A percentile compares a stretch with the other conserved stretches of the same genome.
Conservation (phyloP, 75 land plant species). For the Gnetum montanum region DNA sequence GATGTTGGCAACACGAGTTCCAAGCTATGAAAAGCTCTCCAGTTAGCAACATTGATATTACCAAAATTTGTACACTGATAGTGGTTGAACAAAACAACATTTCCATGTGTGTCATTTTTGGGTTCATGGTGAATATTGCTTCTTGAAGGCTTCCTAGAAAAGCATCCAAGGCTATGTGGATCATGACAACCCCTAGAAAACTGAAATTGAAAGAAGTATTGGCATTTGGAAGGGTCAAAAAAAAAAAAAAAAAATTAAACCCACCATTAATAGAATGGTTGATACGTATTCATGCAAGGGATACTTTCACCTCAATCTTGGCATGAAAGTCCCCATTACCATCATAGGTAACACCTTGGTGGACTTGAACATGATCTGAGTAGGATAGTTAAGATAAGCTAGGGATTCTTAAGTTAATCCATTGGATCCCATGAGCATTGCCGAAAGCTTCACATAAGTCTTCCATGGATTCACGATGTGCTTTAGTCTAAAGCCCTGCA, state of each 20-base stretch:
- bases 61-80: too few species aligned
- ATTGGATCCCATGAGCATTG: conserved; percentile 88
- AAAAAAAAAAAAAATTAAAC: conserved; percentile 80
- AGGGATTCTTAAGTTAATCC: conserved; percentile 96
- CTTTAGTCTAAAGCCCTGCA: conserved; percentile 78
- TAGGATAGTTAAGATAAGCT: conserved; percentile 91
- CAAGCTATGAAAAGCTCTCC: too few species aligned
- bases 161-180: conserved; percentile 81
- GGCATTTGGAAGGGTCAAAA: conserved; percentile 95
- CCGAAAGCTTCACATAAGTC: conserved; percentile 84
- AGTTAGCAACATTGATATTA: too few species aligned
- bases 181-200: conserved; percentile 79
- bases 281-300: conserved; percentile 92
- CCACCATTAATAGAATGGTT: conserved; percentile 71
- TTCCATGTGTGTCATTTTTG: conserved; percentile 91
- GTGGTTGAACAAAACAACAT: conserved; percentile 93
- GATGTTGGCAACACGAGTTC: too few species aligned
- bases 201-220: conserved; percentile 86
- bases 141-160: conserved; percentile 95
- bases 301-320: too few species aligned
- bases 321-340: too few species aligned
- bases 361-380: conserved; percentile 98
- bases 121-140: conserved; percentile 86
- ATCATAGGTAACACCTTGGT: conserved; percentile 92
- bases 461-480: conserved; percentile 97